Conservation (phyloP, 2,329 filamentous ascomycete genomes). For the Pseudogymnoascus sp. region DNA sequence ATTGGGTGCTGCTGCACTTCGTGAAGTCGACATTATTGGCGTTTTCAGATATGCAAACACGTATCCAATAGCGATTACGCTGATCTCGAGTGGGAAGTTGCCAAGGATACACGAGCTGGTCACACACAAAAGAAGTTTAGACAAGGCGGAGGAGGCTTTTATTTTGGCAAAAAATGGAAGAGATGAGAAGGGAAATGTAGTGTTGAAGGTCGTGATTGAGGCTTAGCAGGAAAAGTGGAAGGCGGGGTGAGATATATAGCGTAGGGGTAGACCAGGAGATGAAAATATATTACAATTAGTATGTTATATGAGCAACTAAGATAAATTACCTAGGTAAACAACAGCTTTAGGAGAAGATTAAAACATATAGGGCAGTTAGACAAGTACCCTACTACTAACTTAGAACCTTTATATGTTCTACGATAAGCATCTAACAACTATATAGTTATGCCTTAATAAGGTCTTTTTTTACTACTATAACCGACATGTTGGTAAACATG, state of each 20-base stretch:
- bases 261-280: no score
- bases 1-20: conserved; percentile 61
- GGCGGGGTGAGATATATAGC: background rate
- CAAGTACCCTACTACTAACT: no score
- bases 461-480: no score
- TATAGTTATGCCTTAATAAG: no score
- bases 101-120: conserved; percentile 63
- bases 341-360: no score
- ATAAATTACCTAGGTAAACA: no score
- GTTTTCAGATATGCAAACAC: conserved; percentile 74
- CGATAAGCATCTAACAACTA: no score
- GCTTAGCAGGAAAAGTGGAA: conserved; percentile 29
- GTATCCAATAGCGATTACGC: conserved; percentile 60
- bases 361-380: no score
- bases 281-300: no score
- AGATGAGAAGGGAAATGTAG: conserved; percentile 59
- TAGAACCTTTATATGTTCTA: no score
- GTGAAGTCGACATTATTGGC: conserved; percentile 71
- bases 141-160: conserved; percentile 55
- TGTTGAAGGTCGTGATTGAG: conserved; percentile 65
- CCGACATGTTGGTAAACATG: no score
- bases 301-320: no score
- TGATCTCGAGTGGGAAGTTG: conserved; percentile 45
- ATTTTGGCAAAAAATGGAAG: conserved; percentile 61
- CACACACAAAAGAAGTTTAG: conserved; percentile 62